Evolutionary conservation across 208 protist species (phyloP).

Genomic region (Leishmania aethiopica): DNA sequence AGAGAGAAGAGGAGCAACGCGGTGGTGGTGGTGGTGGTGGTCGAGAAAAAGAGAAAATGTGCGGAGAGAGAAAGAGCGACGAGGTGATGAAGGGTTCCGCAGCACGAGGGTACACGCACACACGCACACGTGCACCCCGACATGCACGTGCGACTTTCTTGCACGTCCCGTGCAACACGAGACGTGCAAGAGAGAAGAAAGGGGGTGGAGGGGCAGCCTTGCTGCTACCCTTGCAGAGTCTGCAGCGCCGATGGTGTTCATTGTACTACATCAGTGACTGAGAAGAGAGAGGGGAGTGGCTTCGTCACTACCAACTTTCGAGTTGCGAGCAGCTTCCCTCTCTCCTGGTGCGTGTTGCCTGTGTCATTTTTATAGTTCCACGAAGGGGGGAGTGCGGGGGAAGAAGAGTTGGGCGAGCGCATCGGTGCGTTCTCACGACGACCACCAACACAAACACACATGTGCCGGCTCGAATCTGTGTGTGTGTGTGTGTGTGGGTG

Average conservation of each 20-base stretch:
- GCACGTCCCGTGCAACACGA: not conserved
- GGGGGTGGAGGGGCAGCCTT: not conserved
- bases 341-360: not conserved
- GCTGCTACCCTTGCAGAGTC: not conserved
- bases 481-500: not conserved
- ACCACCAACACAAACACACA: not conserved
- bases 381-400: not conserved
- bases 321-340: not conserved
- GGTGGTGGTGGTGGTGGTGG: not conserved
- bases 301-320: not conserved
- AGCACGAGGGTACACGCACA: not conserved
- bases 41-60: not conserved
- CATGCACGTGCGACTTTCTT: not conserved
- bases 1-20: not conserved
- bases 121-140: not conserved
- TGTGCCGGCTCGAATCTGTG: not conserved
- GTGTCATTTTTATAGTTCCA: not conserved
- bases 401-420: not conserved
- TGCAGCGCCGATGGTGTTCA: not conserved
- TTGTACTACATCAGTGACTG: not conserved
- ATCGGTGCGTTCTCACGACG: not conserved
- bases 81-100: not conserved
- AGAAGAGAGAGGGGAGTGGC: not conserved
- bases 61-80: not conserved
- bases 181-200: not conserved